Evolutionary conservation across 2,329 filamentous ascomycete genomes (phyloP), one percentile per base, ranked within the genome.

Genomic region (Aspergillus quadrilineatus): DNA sequence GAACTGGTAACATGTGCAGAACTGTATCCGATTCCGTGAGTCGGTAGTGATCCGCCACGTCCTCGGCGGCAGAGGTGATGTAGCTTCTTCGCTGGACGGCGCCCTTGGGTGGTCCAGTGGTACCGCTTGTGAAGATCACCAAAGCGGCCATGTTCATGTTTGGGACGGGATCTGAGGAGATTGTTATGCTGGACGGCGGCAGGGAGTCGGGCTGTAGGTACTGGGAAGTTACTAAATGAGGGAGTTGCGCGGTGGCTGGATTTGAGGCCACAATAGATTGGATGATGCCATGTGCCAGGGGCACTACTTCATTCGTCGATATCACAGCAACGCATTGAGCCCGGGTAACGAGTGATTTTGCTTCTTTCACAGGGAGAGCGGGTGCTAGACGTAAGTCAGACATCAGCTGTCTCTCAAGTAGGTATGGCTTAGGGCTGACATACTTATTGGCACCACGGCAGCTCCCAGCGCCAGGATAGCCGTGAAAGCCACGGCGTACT

Each of bases 1-100:
- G 77, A 1, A 80, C 73, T 0, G 78, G 78, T 4, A 80, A 68
- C 0, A 79, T 64, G 51, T 80, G 78, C 15, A 80, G 74, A 0
- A 79, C 60, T 4, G 63, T 65, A 22, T 73, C 66, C 6, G 66
- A 60, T 10, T 71, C 67, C 6, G 67, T 67, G 14, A 68, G 66
- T 32, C 62, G 39, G 60, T 72, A 70, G 12, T 77, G 75, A 56
- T 79, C 77, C 10, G 71, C 63, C 9, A 66, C 63, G 8, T 61
- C 56, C 41, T 67, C 65, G 4, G 63, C 63, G 8, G 60, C 65
- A 1, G 59, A 61, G 2, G 57, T 62, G 4, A 67, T 63, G 56
- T 73, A 73, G 43, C 69, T 71, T 39, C 74, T 72, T 7, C 72
- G 72, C 2, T 73, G 72, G 8, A 75, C 70, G 50, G 72, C 73